A percentile compares a stretch with the other conserved stretches of the same genome.
These are phyloP conservation scores for Cudoniella acicularis DNA, from an alignment of 495 filamentous ascomycete genomes.

Conservation along the genomic window DNA sequence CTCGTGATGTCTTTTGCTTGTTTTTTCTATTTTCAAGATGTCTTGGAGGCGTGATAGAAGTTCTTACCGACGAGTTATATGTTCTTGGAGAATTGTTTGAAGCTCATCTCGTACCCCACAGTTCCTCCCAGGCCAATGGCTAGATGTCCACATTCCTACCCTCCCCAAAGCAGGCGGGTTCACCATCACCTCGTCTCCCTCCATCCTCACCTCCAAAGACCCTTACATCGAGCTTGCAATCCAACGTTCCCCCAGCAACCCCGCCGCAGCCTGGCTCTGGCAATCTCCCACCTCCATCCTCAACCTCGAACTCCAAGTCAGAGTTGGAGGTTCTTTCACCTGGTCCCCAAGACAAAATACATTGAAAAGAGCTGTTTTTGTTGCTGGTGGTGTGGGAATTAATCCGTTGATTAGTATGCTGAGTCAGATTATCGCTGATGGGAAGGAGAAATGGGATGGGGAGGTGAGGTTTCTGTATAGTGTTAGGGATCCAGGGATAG, in stretches of 20 bases:
- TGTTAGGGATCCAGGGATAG: conserved; percentile 1
- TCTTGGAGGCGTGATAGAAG: not conserved
- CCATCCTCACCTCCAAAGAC: conserved; percentile 25
- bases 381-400: conserved; percentile 83
- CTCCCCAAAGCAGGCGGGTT: conserved; percentile 73
- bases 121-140: conserved; percentile 88
- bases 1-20: no score
- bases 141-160: conserved; percentile 73
- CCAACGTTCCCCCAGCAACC: conserved; percentile 60
- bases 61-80: no score
- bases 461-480: conserved; percentile 33
- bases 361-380: conserved; percentile 60
- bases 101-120: no score
- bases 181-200: conserved; percentile 78
- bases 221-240: conserved; percentile 71
- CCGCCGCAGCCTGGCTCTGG: conserved; percentile 77
- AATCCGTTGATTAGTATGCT: conserved; percentile 60
- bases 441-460: conserved; percentile 31
- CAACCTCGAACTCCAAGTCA: no score
- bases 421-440: conserved; percentile 27
- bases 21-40: no score
- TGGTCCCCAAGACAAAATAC: conserved; percentile 57
- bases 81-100: no score
- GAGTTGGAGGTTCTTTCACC: conserved; percentile 69
- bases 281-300: conserved; percentile 48